Conservation (phyloP, 2,329 filamentous ascomycete species). For the Calonectria crousiana region DNA sequence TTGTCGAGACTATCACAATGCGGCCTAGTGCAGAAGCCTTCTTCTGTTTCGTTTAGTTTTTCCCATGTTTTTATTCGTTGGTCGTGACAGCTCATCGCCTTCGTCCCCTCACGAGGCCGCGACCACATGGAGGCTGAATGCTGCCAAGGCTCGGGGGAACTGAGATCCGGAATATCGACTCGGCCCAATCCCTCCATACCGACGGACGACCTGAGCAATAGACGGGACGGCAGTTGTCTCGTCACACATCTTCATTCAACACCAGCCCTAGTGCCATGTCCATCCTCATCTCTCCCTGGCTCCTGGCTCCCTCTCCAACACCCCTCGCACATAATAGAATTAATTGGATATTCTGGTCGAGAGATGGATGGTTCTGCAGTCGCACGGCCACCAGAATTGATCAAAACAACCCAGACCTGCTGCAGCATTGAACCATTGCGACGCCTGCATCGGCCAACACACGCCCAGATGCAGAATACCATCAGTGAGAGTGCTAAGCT, state of each 20-base stretch:
- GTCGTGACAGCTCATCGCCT: not conserved
- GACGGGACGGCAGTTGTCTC: not conserved
- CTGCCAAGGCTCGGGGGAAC: not conserved
- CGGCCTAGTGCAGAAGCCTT: not conserved
- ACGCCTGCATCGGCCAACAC: constrained; percentile 1
- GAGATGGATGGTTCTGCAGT: not conserved
- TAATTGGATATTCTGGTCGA: not conserved
- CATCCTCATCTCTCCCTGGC: constrained; percentile 1
- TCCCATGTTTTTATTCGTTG: not conserved
- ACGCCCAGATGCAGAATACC: not conserved
- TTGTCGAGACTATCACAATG: not conserved
- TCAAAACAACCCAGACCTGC: not conserved
- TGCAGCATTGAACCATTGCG: not conserved
- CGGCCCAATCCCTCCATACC: constrained; percentile 6
- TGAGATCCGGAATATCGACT: not conserved
- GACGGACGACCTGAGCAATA: not conserved
- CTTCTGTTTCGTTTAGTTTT: not conserved
- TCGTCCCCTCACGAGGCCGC: not conserved
- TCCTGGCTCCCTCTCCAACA: not conserved
- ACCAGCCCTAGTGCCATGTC: not conserved
- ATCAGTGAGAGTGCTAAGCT: not conserved
- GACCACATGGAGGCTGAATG: not conserved
- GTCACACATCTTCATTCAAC: constrained; percentile 3
- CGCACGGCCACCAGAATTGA: not conserved
- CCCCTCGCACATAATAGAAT: constrained; percentile 2